Evolutionary conservation across 2,329 filamentous ascomycete species (phyloP).

Genomic region (Beauveria australis): DNA sequence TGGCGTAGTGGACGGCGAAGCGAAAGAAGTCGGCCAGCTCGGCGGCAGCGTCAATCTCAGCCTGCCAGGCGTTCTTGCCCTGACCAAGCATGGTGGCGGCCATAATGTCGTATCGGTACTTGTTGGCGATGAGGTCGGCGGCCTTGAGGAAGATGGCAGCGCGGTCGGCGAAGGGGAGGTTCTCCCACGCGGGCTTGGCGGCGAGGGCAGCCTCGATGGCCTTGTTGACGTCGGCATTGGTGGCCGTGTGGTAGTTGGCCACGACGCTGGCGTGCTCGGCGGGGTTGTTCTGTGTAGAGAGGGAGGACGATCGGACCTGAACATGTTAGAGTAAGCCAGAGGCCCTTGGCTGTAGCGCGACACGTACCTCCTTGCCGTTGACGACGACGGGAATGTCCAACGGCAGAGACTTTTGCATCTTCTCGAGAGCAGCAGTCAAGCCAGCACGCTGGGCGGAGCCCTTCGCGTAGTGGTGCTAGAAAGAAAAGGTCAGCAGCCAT

Average conservation of each 20-base stretch:
- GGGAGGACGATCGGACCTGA: conserved; percentile 58
- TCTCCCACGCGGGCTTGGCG: conserved; percentile 82
- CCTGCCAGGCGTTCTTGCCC: conserved; percentile 98
- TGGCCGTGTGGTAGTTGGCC: conserved; percentile 79
- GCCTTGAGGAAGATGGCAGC: conserved; percentile 94
- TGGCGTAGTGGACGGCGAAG: conserved; percentile 90
- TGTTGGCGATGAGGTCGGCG: conserved; percentile 78
- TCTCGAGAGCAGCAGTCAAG: conserved; percentile 65
- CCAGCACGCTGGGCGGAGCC: conserved; percentile 71
- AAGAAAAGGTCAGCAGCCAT: background rate
- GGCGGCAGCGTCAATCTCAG: conserved; percentile 94
- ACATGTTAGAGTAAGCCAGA: background rate
- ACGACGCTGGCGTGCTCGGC: conserved; percentile 68
- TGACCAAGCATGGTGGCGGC: conserved; percentile 92
- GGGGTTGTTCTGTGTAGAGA: conserved; percentile 71
- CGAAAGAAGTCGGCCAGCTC: conserved; percentile 89
- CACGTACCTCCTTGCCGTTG: conserved; percentile 66
- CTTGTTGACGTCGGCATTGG: conserved; percentile 61
- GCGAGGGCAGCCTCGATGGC: conserved; percentile 79
- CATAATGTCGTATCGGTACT: conserved; percentile 96
- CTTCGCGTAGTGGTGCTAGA: conserved; percentile 80
- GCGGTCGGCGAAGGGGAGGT: conserved; percentile 79
- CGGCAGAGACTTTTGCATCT: conserved; percentile 59
- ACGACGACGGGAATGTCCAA: conserved; percentile 77
- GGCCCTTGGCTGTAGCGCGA: background rate